A percentile compares a stretch with the other conserved stretches of the same genome.
Conservation (phyloP, 768 basidiomycete species). For the Termitomyces sp. region DNA sequence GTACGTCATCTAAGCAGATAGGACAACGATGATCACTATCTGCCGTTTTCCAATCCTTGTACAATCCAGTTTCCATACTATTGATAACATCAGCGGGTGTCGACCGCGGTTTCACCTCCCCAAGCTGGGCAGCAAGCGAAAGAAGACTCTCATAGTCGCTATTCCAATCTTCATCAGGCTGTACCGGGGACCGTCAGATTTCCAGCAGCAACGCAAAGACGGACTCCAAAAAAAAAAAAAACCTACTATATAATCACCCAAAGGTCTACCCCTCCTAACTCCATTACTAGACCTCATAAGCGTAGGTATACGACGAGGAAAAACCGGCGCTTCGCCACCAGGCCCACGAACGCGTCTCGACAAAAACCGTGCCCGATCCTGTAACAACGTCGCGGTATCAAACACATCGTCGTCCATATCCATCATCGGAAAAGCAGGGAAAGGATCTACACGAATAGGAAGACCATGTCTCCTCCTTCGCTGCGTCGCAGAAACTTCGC, state of each 20-base stretch:
- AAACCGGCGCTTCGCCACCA: conserved; percentile 10
- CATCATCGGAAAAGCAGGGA: background rate
- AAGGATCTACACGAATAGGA: background rate
- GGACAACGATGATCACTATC: conserved; percentile 75
- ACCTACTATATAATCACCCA: conserved; percentile 53
- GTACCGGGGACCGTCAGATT: conserved; percentile 5
- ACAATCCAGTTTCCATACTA: conserved; percentile 52
- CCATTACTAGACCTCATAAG: conserved; percentile 8
- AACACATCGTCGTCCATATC: conserved; percentile 3
- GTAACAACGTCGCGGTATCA: background rate
- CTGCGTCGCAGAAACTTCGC: background rate
- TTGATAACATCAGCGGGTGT: conserved; percentile 59
- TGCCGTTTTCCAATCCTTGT: conserved; percentile 61
- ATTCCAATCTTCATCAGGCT: conserved; percentile 78
- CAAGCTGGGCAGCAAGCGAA: conserved; percentile 50
- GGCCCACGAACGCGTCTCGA: conserved; percentile 7
- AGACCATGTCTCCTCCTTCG: conserved; percentile 4
- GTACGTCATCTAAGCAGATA: conserved; percentile 79
- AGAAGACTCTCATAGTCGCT: conserved; percentile 68
- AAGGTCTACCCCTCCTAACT: conserved; percentile 16
- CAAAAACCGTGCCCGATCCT: background rate
- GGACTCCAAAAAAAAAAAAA: background rate
- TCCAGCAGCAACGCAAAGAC: background rate
- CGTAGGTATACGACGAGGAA: conserved; percentile 10
- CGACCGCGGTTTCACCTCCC: conserved; percentile 62